Conservation (phyloP, 2,329 filamentous ascomycete species). For the Botrytis pseudocinerea region DNA sequence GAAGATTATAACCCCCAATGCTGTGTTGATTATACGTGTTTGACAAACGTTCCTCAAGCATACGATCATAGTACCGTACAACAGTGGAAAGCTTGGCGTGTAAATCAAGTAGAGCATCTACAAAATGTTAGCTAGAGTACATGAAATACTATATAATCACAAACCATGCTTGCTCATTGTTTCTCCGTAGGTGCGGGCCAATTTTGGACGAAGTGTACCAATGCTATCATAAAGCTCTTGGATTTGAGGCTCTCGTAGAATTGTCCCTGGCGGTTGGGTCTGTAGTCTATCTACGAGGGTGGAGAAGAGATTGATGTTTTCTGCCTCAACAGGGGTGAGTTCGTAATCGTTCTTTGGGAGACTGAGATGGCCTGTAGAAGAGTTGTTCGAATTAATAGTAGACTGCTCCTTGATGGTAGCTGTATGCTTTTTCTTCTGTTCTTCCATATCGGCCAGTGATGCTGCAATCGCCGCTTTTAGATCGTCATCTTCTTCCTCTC, state of each 20-base stretch:
- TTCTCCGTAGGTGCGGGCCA: slow-evolving; percentile 94
- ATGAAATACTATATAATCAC: slow-evolving; percentile 36
- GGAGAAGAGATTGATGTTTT: slow-evolving; percentile 95
- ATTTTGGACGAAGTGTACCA: slow-evolving; percentile 85
- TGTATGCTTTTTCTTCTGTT: slow-evolving; percentile 90
- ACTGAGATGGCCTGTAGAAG: slow-evolving; percentile 52
- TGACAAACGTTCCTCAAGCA: slow-evolving; percentile 93
- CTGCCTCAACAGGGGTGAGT: slow-evolving; percentile 86
- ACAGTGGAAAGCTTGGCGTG: slow-evolving; percentile 95
- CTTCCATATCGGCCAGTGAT: slow-evolving; percentile 94
- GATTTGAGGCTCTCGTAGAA: slow-evolving; percentile 94
- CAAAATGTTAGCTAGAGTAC: slow-evolving; percentile 36
- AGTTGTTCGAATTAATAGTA: slow-evolving; percentile 49
- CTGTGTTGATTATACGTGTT: slow-evolving; percentile 86
- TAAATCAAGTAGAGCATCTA: slow-evolving; percentile 88
- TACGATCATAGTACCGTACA: slow-evolving; percentile 94
- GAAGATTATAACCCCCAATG: slow-evolving; percentile 63
- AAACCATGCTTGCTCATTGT: slow-evolving; percentile 99
- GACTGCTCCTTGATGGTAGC: slow-evolving; percentile 80
- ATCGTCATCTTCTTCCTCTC: slow-evolving; percentile 88
- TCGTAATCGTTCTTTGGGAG: slow-evolving; percentile 91
- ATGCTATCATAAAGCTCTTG: slow-evolving; percentile 98
- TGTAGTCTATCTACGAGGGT: slow-evolving; percentile 93
- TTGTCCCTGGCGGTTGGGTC: slow-evolving; percentile 92
- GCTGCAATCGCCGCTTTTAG: slow-evolving; percentile 93